Conservation (phyloP, 2,329 filamentous ascomycete genomes). For the Chaetomiaceae sp. region DNA sequence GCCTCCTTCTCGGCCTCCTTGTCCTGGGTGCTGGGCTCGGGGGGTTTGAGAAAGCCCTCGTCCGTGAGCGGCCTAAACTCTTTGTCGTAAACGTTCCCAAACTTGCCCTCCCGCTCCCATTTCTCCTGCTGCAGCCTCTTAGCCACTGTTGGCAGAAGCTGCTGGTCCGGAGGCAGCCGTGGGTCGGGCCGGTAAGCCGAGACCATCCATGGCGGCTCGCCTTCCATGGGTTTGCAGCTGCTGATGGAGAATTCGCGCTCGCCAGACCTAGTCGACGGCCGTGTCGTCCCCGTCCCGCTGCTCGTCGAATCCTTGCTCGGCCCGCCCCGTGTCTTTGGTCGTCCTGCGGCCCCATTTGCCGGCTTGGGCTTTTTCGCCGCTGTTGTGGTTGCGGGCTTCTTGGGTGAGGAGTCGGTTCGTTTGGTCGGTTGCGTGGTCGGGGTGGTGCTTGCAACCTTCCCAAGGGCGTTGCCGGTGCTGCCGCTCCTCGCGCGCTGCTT, state of each 20-base stretch:
- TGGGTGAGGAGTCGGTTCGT: conserved; percentile 51
- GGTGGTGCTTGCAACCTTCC: conserved; percentile 38
- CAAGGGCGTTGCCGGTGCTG: conserved; percentile 54
- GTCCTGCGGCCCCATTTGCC: conserved; percentile 38
- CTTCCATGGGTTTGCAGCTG: conserved; percentile 69
- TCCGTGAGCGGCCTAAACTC: conserved; percentile 81
- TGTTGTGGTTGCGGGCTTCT: conserved; percentile 39
- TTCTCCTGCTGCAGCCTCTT: conserved; percentile 88
- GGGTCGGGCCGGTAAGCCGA: conserved; percentile 96
- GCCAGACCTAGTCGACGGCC: conserved; percentile 60
- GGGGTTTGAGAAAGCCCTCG: conserved; percentile 47
- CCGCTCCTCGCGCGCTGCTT: conserved; percentile 67
- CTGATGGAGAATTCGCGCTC: conserved; percentile 46
- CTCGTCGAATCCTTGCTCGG: conserved; percentile 44
- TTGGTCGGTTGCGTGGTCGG: conserved; percentile 28
- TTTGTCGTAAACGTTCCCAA: conserved; percentile 79
- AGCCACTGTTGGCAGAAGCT: conserved; percentile 90
- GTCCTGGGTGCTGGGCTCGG: conserved; percentile 34
- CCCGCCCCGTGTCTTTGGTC: conserved; percentile 60
- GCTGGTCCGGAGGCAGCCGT: conserved; percentile 87
- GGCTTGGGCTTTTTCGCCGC: conserved; percentile 44
- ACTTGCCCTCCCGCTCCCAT: conserved; percentile 88
- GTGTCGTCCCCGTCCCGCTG: conserved; percentile 46
- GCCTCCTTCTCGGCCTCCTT: conserved; percentile 28
- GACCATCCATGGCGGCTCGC: conserved; percentile 92